Evolutionary conservation across 208 protist genomes (phyloP), one percentile per base, ranked within the genome.

Genomic region (Naegleria fowleri): DNA sequence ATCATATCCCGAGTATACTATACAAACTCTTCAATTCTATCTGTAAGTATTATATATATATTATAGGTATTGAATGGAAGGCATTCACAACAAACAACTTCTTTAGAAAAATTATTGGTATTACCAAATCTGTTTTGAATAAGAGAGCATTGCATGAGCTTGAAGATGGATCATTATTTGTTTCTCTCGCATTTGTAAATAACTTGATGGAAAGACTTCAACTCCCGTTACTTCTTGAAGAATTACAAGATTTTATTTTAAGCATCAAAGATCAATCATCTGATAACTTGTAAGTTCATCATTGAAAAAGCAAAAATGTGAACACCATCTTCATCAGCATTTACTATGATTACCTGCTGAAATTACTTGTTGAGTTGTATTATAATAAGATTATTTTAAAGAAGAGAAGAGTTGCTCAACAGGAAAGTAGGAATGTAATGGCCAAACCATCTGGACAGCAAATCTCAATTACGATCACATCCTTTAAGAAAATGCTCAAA

Each of bases 21-120:
- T 87, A 5, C 16, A 15, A n/a, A 87, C 83, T n/a, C 33, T 87
- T 9, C 83, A 87, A 87, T 87, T 87, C 38, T 87, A 87, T 39
- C 43, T 87, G 83, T 52, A 51, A 51, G n/a, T 39, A 40, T 36
- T 29, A 5, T 36, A 36, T 7, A 36, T 79, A 5, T 6, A 36
- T 79, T 38, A 5, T 36, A 38, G 9, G 9, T 9, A 79, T 25
- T 79, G 33, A 79, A n/a, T n/a, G n/a, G 15, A 19, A 9, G 15
- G 15, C 9, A 67, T n/a, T n/a, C n/a, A n/a, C n/a, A n/a, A n/a
- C n/a, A n/a, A n/a, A n/a, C n/a, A n/a, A n/a, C n/a, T n/a, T n/a
- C n/a, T n/a, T n/a, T n/a, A n/a, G 75, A 39, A n/a, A 39, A 15
- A n/a, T 51, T 0, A 15, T 87, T 29, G 6, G 43, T 87, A n/a